Percentiles rank a stretch among this genome's conserved stretches.
phyloP scores from a whole-genome alignment of 2,329 filamentous ascomycete species.

The Plenodomus biglobosus region DNA sequence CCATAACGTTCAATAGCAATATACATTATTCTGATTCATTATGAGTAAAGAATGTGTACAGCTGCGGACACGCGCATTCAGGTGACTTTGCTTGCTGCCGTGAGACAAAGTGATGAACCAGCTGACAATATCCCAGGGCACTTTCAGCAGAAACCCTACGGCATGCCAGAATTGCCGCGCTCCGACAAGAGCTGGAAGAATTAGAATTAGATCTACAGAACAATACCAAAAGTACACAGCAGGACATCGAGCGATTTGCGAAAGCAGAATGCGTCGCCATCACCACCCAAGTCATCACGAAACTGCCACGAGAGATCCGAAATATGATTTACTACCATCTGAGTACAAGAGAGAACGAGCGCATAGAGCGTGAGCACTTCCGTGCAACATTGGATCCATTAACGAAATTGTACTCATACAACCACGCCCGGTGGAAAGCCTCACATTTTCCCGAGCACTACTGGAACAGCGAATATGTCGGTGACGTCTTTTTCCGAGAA shows the following conservation, averaged over 20 bases:
- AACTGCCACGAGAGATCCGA: constrained; percentile 19
- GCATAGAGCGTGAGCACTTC: constrained; percentile 23
- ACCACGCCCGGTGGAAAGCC: constrained; percentile 20
- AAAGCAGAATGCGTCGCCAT: constrained; percentile 17
- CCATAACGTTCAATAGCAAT: background rate
- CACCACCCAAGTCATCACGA: constrained; percentile 6
- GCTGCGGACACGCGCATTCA: background rate
- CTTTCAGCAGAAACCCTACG: constrained; percentile 3
- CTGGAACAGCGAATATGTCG: constrained; percentile 14
- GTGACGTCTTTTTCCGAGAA: constrained; percentile 9
- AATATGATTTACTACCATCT: constrained; percentile 25
- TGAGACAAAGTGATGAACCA: background rate
- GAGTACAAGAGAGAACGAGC: constrained; percentile 8
- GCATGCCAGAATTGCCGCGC: constrained; percentile 5
- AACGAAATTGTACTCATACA: constrained; percentile 17
- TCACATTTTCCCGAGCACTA: constrained; percentile 20
- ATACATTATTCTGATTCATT: background rate
- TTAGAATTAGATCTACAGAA: constrained; percentile 9
- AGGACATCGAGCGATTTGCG: constrained; percentile 11
- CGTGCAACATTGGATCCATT: constrained; percentile 20
- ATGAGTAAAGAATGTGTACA: constrained; percentile 1
- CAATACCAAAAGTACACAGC: constrained; percentile 6
- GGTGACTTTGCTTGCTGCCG: background rate
- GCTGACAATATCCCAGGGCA: background rate
- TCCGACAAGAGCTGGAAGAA: constrained; percentile 8